Base-by-base conservation (phyloP, 768 basidiomycete genomes). In the Suillus spraguei region DNA sequence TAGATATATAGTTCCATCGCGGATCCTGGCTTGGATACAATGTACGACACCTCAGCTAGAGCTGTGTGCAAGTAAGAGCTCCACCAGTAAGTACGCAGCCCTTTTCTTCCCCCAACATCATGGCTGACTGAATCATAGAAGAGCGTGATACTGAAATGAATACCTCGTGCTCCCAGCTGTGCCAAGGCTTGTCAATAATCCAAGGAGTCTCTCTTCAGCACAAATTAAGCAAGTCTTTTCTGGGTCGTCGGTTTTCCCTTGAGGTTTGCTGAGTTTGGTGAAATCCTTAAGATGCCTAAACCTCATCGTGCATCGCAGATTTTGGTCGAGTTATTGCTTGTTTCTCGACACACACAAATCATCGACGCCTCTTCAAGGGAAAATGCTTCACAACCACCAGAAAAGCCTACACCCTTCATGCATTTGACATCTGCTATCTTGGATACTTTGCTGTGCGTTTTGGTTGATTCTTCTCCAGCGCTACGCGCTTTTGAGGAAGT, bases 391-490 rank as follows among this genome's bases (percentile, higher is more conserved):
- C 42, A 22, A 53, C 66, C 76, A 22, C 71, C 78, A 17, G 68
- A 65, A 35, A 74, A 68, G 36, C 52, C 69, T 10, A 38, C 61
- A 6, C 65, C 69, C 6, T 39, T 64, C 42, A 69, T 77, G 13
- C 80, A 85, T 61, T 81, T 96, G n/a, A 86, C 91, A 3, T 90
- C 91, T 3, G 79, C 83, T 11, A 80, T 92, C 9, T 80, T 98
- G 22, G 96, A 98, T 70, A 93, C 94, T 0, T 76, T 98, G 5
- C 80, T 95, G 20, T 95, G 92, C 67, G 82, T 95, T 36, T 81
- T 98, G n/a, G 96, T 97, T 16, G 96, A 98, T 73, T 87, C 91
- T 1, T 83, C 92, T 0, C 68, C 74, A 8, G 88, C 93, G 7
- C 76, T 95, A 16, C 87, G 96, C 28, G 80, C 79, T 0, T 96